phyloP scores from a whole-genome alignment of 2,329 filamentous ascomycete genomes.

The Triangularia verruculosa region DNA sequence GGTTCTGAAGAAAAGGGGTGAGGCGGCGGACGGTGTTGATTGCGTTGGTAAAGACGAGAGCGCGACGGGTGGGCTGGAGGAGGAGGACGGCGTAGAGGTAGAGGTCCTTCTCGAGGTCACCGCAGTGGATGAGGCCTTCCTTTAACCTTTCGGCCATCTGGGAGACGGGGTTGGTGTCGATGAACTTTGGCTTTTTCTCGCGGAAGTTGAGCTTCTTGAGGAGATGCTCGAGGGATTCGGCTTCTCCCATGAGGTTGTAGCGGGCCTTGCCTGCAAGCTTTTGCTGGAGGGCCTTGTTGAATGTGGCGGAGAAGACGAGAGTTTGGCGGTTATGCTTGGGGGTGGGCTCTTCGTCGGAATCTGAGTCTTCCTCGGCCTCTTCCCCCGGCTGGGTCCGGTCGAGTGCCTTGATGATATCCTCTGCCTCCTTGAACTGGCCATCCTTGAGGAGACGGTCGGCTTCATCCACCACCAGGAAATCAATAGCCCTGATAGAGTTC shows the following conservation, averaged over 20 bases:
- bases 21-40: conserved; percentile 88
- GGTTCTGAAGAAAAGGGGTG: conserved; percentile 76
- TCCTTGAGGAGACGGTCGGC: conserved; percentile 88
- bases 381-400: conserved; percentile 66
- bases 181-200: conserved; percentile 81
- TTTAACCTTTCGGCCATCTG: conserved; percentile 85
- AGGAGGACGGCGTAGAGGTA: conserved; percentile 87
- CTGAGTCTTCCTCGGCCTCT: conserved; percentile 46
- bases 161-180: conserved; percentile 84
- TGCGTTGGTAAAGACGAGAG: conserved; percentile 92
- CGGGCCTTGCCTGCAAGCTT: conserved; percentile 79
- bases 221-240: conserved; percentile 88
- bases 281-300: conserved; percentile 85
- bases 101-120: conserved; percentile 92
- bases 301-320: conserved; percentile 93
- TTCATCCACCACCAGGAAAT: conserved; percentile 88
- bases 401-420: conserved; percentile 79
- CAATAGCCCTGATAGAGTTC: conserved; percentile 66
- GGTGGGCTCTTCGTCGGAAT: conserved; percentile 42
- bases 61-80: conserved; percentile 75
- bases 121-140: conserved; percentile 89
- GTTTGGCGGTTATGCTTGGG: conserved; percentile 64
- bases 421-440: conserved; percentile 91
- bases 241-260: conserved; percentile 64
- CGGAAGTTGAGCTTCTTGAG: conserved; percentile 86